Evolutionary conservation across 352 stramenopile genomes (phyloP).

Genomic region (Globisporangium splendens): DNA sequence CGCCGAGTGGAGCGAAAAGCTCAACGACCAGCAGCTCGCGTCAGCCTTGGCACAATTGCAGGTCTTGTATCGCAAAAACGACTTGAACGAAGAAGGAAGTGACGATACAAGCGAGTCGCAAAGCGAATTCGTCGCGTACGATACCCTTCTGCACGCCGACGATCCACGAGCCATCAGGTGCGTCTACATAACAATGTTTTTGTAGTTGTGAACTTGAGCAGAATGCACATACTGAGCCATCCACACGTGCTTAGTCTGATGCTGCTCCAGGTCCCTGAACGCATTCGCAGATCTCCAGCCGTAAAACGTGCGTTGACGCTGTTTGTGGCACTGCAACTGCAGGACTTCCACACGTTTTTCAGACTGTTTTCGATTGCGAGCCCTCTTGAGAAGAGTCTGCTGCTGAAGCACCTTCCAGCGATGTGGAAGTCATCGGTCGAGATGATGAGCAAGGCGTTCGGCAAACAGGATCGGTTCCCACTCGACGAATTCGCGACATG

Average conservation of each 20-base stretch:
- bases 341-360: constrained; percentile 37
- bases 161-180: constrained; percentile 40
- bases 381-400: constrained; percentile 32
- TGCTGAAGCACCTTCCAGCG: constrained; percentile 34
- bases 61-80: constrained; percentile 24
- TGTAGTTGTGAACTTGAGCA: background rate
- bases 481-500: constrained; percentile 36
- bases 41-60: constrained; percentile 59
- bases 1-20: constrained; percentile 56
- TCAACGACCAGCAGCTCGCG: constrained; percentile 67
- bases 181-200: background rate
- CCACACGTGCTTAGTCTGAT: constrained; percentile 16
- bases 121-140: constrained; percentile 48
- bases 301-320: constrained; percentile 36
- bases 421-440: constrained; percentile 32
- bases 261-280: constrained; percentile 29
- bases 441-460: constrained; percentile 60
- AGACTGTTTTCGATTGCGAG: constrained; percentile 22
- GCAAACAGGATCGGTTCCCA: constrained; percentile 54
- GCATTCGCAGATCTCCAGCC: constrained; percentile 8
- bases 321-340: constrained; percentile 55
- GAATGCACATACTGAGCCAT: too few species aligned
- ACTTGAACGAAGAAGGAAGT: background rate
- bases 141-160: constrained; percentile 55
- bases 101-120: constrained; percentile 11